A percentile compares a stretch with the other conserved stretches of the same genome.
Conservation (phyloP, 2,329 filamentous ascomycete genomes). For the Fusarium solani-melongenae region DNA sequence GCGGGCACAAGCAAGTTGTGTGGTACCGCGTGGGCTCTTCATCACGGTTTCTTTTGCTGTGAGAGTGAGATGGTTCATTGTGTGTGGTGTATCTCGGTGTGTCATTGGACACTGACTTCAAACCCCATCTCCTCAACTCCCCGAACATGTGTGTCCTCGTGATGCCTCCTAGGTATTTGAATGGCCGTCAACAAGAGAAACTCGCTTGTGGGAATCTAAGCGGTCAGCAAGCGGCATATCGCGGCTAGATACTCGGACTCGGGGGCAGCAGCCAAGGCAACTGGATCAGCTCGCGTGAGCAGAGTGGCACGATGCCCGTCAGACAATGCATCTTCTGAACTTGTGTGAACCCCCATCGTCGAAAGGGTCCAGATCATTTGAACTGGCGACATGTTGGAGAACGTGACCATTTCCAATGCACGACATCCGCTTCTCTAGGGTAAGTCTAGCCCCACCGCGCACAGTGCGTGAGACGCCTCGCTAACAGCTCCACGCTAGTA, state of each 20-base stretch:
- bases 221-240: background rate
- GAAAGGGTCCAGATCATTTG: background rate
- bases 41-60: conserved; percentile 9
- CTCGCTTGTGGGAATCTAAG: background rate
- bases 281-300: conserved; percentile 21
- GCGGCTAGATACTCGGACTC: background rate
- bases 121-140: background rate
- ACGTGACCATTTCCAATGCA: background rate
- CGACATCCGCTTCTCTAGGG: background rate
- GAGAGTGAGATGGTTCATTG: background rate
- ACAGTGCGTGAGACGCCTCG: conserved; percentile 9
- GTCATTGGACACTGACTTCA: background rate
- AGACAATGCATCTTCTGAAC: background rate
- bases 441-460: background rate
- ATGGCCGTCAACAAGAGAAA: background rate
- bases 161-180: background rate
- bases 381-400: background rate
- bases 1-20: background rate
- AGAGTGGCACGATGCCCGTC: background rate
- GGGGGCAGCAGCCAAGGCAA: background rate
- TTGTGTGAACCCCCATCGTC: background rate
- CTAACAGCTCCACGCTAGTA: conserved; percentile 21
- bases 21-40: conserved; percentile 24
- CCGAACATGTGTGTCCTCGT: conserved; percentile 8
- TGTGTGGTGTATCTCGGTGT: background rate